These are phyloP conservation scores for Corchorus capsularis DNA, from an alignment of 345 rosid species.

Conservation along the genomic window DNA sequence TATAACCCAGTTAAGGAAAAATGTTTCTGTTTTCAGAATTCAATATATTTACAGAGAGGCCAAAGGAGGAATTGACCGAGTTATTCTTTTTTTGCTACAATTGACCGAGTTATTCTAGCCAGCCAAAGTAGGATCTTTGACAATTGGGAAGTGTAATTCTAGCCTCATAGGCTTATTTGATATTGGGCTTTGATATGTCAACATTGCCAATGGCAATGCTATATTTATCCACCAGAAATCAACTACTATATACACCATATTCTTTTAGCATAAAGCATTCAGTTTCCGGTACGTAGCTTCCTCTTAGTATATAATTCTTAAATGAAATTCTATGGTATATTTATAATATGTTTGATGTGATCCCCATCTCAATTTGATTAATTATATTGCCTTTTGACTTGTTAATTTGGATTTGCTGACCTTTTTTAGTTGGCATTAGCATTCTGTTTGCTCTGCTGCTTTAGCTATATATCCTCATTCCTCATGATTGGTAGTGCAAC, in stretches of 20 bases:
- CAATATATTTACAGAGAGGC: too few relatives aligned
- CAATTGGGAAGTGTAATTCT: neutral
- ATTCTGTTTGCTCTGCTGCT: neutral
- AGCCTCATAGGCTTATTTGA: neutral
- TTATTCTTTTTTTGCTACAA: too few relatives aligned
- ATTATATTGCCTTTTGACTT: conserved; percentile 26
- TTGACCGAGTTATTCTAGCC: too few relatives aligned
- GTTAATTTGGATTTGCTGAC: neutral
- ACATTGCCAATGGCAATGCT: neutral
- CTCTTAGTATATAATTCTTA: neutral
- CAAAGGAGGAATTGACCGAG: too few relatives aligned
- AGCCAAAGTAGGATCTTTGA: conserved; percentile 15
- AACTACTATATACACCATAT: neutral
- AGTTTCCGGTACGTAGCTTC: neutral
- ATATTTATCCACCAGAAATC: neutral
- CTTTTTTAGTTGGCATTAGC: conserved; percentile 11
- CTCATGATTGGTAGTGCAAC: conserved; percentile 21
- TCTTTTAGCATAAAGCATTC: neutral
- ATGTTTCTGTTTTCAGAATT: too few relatives aligned
- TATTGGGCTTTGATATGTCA: neutral
- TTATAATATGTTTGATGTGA: conserved; percentile 26
- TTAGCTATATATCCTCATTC: too few relatives aligned
- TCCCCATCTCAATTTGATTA: conserved; percentile 16
- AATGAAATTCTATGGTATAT: neutral
- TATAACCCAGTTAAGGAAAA: too few relatives aligned